Evolutionary conservation across 1,284 basidiomycete genomes (phyloP).

Genomic region (Trichosporon sp.): DNA sequence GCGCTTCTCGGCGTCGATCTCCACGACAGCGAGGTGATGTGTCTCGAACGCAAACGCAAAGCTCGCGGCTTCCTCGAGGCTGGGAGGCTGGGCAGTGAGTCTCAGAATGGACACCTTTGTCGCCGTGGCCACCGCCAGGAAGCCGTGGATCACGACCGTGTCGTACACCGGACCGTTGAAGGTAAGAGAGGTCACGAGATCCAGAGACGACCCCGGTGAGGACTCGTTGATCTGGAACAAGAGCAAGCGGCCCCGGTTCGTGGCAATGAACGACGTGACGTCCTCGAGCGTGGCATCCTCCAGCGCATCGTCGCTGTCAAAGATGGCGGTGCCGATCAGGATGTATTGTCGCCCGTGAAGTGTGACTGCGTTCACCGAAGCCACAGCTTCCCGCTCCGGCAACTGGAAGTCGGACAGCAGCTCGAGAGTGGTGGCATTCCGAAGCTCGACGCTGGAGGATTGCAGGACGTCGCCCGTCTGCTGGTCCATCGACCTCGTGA

Average conservation of each 20-base stretch:
- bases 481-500: constrained; percentile 55
- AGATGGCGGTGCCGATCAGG: constrained; percentile 43
- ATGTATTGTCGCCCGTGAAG: constrained; percentile 36
- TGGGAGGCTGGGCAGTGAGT: constrained; percentile 8
- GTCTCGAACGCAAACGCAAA: constrained; percentile 80
- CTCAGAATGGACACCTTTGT: constrained; percentile 54
- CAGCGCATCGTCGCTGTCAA: constrained; percentile 29
- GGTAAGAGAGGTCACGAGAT: constrained; percentile 13
- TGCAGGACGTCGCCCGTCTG: constrained; percentile 56
- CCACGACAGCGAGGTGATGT: constrained; percentile 53
- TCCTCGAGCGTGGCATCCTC: constrained; percentile 28
- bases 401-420: constrained; percentile 31
- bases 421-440: constrained; percentile 63
- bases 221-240: constrained; percentile 26
- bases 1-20: constrained; percentile 52
- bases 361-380: constrained; percentile 26
- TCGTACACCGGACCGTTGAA: constrained; percentile 21
- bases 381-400: constrained; percentile 31
- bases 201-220: not conserved
- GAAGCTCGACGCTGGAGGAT: constrained; percentile 60
- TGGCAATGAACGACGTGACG: constrained; percentile 19
- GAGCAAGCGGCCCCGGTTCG: constrained; percentile 40
- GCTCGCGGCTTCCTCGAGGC: constrained; percentile 54
- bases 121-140: constrained; percentile 62
- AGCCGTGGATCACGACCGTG: constrained; percentile 35